Percentiles rank a stretch among this genome's conserved stretches.
phyloP scores from a whole-genome alignment of 805 yeast species.

The Wickerhamiella nectarea region DNA sequence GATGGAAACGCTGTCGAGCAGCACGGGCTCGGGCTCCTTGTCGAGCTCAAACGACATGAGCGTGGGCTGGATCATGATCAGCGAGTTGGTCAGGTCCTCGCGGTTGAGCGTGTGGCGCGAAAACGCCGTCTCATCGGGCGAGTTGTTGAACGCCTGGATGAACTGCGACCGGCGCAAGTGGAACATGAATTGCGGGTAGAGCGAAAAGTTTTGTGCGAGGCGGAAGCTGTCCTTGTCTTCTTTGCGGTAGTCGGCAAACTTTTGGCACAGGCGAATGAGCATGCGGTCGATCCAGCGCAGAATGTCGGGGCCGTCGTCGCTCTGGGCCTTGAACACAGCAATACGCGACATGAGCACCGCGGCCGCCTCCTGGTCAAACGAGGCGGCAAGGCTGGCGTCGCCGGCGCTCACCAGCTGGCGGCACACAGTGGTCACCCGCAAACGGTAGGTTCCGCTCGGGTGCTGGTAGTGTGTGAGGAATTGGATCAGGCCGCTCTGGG shows the following conservation, averaged over 20 bases:
- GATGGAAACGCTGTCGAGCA: slow-evolving; percentile 84
- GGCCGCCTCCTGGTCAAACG: slow-evolving; percentile 98
- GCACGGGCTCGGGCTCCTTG: slow-evolving; percentile 65
- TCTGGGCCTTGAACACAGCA: slow-evolving; percentile 67
- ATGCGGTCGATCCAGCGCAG: slow-evolving; percentile 90
- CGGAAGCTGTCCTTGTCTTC: slow-evolving; percentile 74
- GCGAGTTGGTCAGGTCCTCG: slow-evolving; percentile 83
- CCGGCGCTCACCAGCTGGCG: slow-evolving; percentile 41
- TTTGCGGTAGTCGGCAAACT: slow-evolving; percentile 84
- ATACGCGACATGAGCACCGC: slow-evolving; percentile 86
- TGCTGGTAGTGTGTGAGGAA: slow-evolving; percentile 89
- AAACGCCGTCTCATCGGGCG: slow-evolving; percentile 98
- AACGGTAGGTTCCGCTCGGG: slow-evolving; percentile 78
- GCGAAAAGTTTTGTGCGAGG: slow-evolving; percentile 65
- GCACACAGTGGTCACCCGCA: slow-evolving; percentile 78
- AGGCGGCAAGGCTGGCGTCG: slow-evolving; percentile 38
- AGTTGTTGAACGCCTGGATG: slow-evolving; percentile 88
- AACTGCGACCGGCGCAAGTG: slow-evolving; percentile 94
- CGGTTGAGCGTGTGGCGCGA: slow-evolving; percentile 83
- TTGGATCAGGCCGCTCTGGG: slow-evolving; percentile 38
- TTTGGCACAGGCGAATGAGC: slow-evolving; percentile 77
- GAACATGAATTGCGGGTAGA: slow-evolving; percentile 92
- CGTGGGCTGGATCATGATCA: slow-evolving; percentile 97
- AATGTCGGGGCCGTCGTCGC: slow-evolving; percentile 86
- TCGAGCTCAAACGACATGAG: slow-evolving; percentile 73